These are phyloP conservation scores for Nitzschia sp. DNA, from an alignment of 108 stramenopile species.

Conservation along the genomic window DNA sequence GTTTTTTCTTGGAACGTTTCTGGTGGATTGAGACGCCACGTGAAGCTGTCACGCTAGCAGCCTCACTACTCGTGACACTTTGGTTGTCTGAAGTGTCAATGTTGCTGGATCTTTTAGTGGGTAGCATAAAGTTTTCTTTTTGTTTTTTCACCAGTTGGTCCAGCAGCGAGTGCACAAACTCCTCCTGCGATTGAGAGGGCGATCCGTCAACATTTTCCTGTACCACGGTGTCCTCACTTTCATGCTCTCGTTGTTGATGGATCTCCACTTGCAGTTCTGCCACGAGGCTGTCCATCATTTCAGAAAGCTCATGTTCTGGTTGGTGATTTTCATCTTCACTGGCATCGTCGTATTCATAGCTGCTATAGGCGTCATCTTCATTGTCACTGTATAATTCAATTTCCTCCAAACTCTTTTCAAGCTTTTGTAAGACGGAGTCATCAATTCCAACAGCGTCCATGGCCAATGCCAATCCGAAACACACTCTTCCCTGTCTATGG, in stretches of 20 bases:
- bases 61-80: too few species aligned
- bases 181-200: background rate
- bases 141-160: background rate
- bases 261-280: background rate
- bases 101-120: too few species aligned
- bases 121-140: background rate
- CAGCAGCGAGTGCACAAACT: background rate
- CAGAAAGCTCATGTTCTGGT: background rate
- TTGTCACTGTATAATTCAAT: background rate
- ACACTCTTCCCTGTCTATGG: too few species aligned
- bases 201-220: background rate
- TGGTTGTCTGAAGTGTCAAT: too few species aligned
- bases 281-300: constrained; percentile 1
- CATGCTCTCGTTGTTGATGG: background rate
- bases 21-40: too few species aligned
- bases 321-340: background rate
- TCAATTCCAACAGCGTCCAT: background rate
- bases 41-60: too few species aligned
- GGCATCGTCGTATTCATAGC: background rate
- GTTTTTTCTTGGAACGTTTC: too few species aligned
- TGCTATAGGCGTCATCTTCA: background rate
- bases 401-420: background rate
- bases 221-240: background rate
- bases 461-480: background rate
- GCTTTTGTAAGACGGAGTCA: background rate